Percentiles rank a stretch among this genome's conserved stretches.
These are phyloP conservation scores for Coemansia sp. DNA, from an alignment of 192 early-diverging fungal genomes.

Conservation along the genomic window DNA sequence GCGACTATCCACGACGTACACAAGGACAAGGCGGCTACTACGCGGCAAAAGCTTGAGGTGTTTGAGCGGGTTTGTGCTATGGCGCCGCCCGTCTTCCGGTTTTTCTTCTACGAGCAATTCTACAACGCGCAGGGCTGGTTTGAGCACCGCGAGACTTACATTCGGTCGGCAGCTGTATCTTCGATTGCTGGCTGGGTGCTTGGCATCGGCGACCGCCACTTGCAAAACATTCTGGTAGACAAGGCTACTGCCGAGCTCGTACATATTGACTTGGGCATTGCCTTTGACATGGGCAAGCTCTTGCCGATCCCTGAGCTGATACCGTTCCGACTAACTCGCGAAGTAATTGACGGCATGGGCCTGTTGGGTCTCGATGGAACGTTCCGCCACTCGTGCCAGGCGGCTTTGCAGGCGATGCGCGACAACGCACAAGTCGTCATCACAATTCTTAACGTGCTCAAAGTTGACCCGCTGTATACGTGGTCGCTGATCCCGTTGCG, in stretches of 20 bases:
- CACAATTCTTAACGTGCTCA: conserved; percentile 91
- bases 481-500: conserved; percentile 62
- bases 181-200: conserved; percentile 89
- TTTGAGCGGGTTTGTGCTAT: conserved; percentile 56
- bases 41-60: conserved; percentile 61
- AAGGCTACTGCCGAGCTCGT: conserved; percentile 78
- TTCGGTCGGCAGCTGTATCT: conserved; percentile 79
- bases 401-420: conserved; percentile 76
- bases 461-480: conserved; percentile 86
- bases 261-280: conserved; percentile 96
- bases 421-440: conserved; percentile 78
- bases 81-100: conserved; percentile 65
- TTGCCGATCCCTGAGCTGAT: conserved; percentile 88
- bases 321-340: conserved; percentile 88
- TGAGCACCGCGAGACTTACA: conserved; percentile 68
- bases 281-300: conserved; percentile 92
- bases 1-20: conserved; percentile 29
- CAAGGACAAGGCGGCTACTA: conserved; percentile 49
- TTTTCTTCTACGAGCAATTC: conserved; percentile 82
- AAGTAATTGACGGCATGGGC: conserved; percentile 90
- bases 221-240: conserved; percentile 92
- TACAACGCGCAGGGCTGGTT: conserved; percentile 76
- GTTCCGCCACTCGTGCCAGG: conserved; percentile 78
- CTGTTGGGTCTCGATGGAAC: conserved; percentile 77
- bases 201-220: conserved; percentile 91